Evolutionary conservation across 345 rosid genomes (phyloP).

Genomic region (Eucalyptus sp.): DNA sequence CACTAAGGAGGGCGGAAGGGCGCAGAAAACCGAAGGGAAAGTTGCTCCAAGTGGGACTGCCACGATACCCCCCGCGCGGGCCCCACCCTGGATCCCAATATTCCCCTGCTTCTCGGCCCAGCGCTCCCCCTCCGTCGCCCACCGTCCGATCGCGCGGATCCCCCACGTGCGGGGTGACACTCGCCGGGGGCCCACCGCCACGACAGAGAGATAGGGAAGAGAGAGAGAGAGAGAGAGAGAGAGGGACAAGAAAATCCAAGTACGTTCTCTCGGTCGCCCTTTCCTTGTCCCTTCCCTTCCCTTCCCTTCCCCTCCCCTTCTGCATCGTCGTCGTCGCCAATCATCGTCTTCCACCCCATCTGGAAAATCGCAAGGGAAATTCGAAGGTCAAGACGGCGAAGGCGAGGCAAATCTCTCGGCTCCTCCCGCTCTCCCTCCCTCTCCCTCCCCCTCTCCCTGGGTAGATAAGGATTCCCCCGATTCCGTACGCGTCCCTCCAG

Average conservation of each 20-base stretch:
- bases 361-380: background rate
- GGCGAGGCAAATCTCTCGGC: background rate
- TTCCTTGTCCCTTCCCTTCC: background rate
- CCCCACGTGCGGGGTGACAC: background rate
- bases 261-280: background rate
- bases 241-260: background rate
- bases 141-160: background rate
- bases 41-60: background rate
- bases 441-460: background rate
- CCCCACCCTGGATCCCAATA: background rate
- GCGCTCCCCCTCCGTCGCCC: background rate
- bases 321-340: background rate
- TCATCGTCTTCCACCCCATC: background rate
- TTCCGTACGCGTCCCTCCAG: background rate
- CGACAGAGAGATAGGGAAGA: background rate
- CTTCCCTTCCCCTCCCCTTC: background rate
- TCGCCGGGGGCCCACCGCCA: background rate
- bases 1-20: background rate
- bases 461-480: background rate
- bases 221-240: background rate
- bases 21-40: background rate
- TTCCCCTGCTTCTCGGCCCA: background rate
- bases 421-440: background rate
- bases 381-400: background rate
- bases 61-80: background rate